Percentiles rank a stretch among this genome's conserved stretches.
These are phyloP conservation scores for Erythrobasidium hasegawianum DNA, from an alignment of 1,284 basidiomycete species.

Conservation along the genomic window DNA sequence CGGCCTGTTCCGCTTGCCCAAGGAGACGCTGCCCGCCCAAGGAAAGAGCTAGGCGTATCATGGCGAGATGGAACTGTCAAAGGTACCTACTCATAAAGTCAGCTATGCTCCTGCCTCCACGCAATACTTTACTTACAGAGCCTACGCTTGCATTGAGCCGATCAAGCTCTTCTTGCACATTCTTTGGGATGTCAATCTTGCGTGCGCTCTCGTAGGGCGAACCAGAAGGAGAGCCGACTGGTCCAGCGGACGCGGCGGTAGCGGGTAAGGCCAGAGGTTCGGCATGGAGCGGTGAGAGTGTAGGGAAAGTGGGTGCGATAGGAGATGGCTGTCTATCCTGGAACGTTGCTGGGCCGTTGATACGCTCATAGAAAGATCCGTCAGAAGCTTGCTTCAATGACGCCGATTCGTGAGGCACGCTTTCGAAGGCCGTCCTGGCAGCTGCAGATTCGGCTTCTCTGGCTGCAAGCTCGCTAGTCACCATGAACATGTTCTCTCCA, in stretches of 20 bases:
- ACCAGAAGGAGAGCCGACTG: background rate
- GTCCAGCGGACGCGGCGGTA: background rate
- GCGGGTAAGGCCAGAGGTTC: background rate
- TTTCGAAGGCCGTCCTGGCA: conserved; percentile 7
- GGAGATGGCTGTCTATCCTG: background rate
- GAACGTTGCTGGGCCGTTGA: conserved; percentile 1
- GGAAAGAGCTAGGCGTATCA: conserved; percentile 14
- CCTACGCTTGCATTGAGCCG: conserved; percentile 24
- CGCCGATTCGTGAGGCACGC: too few species aligned
- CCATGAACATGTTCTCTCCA: conserved; percentile 28
- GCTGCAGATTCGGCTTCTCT: conserved; percentile 7
- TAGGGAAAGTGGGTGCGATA: conserved; percentile 22
- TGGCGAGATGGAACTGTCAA: conserved; percentile 21
- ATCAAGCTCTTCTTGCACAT: conserved; percentile 29
- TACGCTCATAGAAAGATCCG: background rate
- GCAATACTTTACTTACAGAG: conserved; percentile 22
- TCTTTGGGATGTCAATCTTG: conserved; percentile 11
- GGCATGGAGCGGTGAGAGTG: conserved; percentile 1
- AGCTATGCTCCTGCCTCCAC: too few species aligned
- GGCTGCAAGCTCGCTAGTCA: conserved; percentile 23
- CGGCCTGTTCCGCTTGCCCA: conserved; percentile 6
- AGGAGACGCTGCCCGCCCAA: conserved; percentile 24
- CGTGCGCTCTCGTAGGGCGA: background rate
- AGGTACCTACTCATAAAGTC: conserved; percentile 16
- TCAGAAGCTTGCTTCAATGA: too few species aligned